A percentile compares a stretch with the other conserved stretches of the same genome.
phyloP scores from a whole-genome alignment of 352 stramenopile species.

The Aphanomyces euteiches region DNA sequence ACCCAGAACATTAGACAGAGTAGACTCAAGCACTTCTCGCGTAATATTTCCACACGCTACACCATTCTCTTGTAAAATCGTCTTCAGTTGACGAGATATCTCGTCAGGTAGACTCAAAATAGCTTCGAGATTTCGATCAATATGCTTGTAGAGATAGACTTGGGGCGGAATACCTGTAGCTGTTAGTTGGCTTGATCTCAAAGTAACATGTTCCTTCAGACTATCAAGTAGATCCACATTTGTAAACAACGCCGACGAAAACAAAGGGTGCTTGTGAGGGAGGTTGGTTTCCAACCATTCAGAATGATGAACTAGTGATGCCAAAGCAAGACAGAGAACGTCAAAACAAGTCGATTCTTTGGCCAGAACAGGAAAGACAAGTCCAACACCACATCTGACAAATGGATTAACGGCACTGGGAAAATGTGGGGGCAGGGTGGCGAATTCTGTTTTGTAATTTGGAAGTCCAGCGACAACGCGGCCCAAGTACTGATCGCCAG shows the following conservation, averaged over 20 bases:
- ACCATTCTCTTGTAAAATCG: background rate
- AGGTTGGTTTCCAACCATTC: background rate
- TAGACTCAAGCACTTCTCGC: background rate
- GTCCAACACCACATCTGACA: background rate
- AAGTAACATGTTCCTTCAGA: slow-evolving; percentile 14
- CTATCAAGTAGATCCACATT: background rate
- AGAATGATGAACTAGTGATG: slow-evolving; percentile 18
- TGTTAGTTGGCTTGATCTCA: background rate
- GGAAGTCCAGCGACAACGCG: slow-evolving; percentile 25
- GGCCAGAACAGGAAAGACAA: background rate
- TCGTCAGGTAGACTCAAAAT: background rate
- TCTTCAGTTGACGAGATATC: background rate
- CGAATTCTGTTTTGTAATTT: slow-evolving; percentile 22
- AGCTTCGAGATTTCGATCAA: background rate
- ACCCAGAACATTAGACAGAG: background rate
- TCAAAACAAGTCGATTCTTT: background rate
- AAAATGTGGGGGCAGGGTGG: slow-evolving; percentile 24
- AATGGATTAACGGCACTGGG: background rate
- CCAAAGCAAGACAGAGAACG: slow-evolving; percentile 7
- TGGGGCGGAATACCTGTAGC: slow-evolving; percentile 15
- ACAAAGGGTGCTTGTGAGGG: slow-evolving; percentile 6
- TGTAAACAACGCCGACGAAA: slow-evolving; percentile 12
- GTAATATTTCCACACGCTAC: slow-evolving; percentile 5
- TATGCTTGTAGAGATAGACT: background rate
- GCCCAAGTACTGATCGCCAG: slow-evolving; percentile 18